Conservation (phyloP, 768 basidiomycete species). For the Lanmaoa rubissima region DNA sequence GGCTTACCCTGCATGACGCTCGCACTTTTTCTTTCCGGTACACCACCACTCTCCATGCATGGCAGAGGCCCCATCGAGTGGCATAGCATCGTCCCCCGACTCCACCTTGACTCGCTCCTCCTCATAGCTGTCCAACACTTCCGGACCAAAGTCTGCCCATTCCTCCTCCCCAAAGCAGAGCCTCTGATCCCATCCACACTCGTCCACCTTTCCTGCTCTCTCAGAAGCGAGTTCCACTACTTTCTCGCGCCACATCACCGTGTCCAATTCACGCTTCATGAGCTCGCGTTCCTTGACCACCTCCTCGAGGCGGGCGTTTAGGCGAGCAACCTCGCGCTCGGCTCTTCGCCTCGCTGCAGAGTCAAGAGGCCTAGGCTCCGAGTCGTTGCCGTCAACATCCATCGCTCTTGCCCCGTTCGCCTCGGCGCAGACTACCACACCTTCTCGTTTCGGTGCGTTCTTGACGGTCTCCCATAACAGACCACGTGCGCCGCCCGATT, state of each 20-base stretch:
- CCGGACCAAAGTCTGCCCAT: conserved; percentile 64
- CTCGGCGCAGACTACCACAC: conserved; percentile 53
- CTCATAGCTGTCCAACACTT: conserved; percentile 71
- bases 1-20: conserved; percentile 72
- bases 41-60: conserved; percentile 73
- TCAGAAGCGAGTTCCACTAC: conserved; percentile 65
- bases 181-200: conserved; percentile 89
- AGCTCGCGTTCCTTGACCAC: conserved; percentile 61
- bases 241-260: conserved; percentile 67
- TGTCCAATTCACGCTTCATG: conserved; percentile 67
- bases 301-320: conserved; percentile 53
- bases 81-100: conserved; percentile 37
- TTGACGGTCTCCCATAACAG: conserved; percentile 75
- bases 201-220: conserved; percentile 58
- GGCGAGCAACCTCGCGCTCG: conserved; percentile 53
- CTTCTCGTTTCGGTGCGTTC: conserved; percentile 66
- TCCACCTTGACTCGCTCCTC: conserved; percentile 38
- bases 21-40: conserved; percentile 68
- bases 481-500: conserved; percentile 60
- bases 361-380: conserved; percentile 19
- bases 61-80: conserved; percentile 32
- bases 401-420: conserved; percentile 27
- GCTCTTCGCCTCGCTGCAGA: conserved; percentile 45
- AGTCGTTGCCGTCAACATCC: conserved; percentile 14
- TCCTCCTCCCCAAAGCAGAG: conserved; percentile 82